Evolutionary conservation across 148 eudicot genomes (phyloP).

Genomic region (Cornus suecica): DNA sequence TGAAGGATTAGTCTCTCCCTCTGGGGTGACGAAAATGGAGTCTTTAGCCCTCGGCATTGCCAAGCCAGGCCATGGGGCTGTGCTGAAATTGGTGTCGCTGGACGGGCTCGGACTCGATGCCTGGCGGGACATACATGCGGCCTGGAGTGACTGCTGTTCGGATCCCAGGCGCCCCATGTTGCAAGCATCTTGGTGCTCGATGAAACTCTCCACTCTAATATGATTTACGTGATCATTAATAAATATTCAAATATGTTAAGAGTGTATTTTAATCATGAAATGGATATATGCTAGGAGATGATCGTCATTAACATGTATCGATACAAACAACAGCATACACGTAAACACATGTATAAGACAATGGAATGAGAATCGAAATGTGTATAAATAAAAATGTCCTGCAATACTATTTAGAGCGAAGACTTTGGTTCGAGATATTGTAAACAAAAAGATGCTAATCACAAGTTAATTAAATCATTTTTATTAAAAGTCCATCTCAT

Average conservation of each 20-base stretch:
- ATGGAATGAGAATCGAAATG: background rate
- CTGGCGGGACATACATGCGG: slow-evolving; percentile 43
- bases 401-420: too few relatives aligned
- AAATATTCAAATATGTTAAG: background rate
- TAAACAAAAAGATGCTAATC: background rate
- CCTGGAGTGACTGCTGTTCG: slow-evolving; percentile 23
- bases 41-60: background rate
- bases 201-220: slow-evolving; percentile 87
- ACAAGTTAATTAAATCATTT: background rate
- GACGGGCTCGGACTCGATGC: slow-evolving; percentile 67
- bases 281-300: background rate
- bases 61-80: background rate
- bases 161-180: slow-evolving; percentile 53
- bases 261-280: background rate
- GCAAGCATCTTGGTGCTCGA: slow-evolving; percentile 96
- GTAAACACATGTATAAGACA: background rate
- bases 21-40: background rate
- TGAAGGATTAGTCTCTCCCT: background rate
- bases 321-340: background rate
- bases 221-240: background rate
- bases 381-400: too few relatives aligned
- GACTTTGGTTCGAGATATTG: too few relatives aligned
- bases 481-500: background rate
- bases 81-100: slow-evolving; percentile 33
- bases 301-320: background rate